These are phyloP conservation scores for Calonectria pteridis DNA, from an alignment of 2,329 filamentous ascomycete species.

Conservation along the genomic window DNA sequence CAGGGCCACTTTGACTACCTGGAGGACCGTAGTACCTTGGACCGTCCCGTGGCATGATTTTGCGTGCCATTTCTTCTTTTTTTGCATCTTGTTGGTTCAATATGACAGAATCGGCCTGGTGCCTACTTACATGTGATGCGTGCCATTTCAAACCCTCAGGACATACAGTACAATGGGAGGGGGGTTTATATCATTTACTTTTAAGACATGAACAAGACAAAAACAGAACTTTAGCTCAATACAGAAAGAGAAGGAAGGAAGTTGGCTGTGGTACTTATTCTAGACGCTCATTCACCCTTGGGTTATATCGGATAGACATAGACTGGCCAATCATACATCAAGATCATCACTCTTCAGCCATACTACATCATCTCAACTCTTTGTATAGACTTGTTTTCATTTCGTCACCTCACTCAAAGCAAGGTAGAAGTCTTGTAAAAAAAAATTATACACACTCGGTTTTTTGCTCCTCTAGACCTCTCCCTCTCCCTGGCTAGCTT, in stretches of 20 bases:
- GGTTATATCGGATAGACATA: not conserved
- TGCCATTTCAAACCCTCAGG: not conserved
- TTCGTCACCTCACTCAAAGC: not conserved
- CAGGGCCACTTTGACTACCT: constrained; percentile 47
- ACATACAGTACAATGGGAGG: not conserved
- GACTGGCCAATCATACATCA: not conserved
- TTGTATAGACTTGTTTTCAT: not conserved
- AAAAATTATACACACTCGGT: constrained; percentile 4
- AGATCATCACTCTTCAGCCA: not conserved
- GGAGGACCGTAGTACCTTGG: constrained; percentile 33
- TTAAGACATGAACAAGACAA: not conserved
- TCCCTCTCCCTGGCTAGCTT: not conserved
- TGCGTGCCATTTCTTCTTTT: not conserved
- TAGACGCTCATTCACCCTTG: not conserved
- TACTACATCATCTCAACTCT: not conserved
- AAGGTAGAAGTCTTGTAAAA: not conserved
- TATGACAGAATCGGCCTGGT: not conserved
- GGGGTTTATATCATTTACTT: not conserved
- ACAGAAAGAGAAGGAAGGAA: not conserved
- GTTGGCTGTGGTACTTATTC: not conserved
- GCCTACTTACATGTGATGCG: not conserved
- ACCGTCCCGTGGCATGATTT: constrained; percentile 18
- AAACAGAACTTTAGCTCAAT: not conserved
- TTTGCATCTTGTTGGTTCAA: not conserved
- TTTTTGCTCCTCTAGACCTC: not conserved